A percentile compares a stretch with the other conserved stretches of the same genome.
Evolutionary conservation across 352 stramenopile genomes (phyloP).

Genomic region (Globisporangium nodosum): DNA sequence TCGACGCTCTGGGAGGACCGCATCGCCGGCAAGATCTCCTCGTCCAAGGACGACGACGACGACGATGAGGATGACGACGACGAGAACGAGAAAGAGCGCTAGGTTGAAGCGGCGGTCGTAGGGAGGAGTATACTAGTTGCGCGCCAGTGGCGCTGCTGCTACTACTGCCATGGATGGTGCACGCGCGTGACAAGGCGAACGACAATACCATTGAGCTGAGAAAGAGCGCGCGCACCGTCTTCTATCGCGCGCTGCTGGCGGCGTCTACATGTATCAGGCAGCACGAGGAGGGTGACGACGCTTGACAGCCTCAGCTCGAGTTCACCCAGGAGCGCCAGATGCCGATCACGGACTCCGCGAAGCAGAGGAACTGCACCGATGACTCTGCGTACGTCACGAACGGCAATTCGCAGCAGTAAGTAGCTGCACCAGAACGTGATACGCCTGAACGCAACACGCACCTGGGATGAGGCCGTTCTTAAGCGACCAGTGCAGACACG

Average conservation of each 20-base stretch:
- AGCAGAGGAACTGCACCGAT: conserved; percentile 67
- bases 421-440: neutral
- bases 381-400: conserved; percentile 35
- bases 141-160: no score
- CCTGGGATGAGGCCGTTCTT: conserved; percentile 63
- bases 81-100: neutral
- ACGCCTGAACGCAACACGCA: conserved; percentile 11
- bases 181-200: no score
- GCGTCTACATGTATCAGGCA: neutral
- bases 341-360: conserved; percentile 53
- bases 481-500: conserved; percentile 79
- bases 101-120: no score
- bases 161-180: no score
- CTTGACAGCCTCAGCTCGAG: conserved; percentile 14
- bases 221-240: no score
- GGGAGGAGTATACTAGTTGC: no score
- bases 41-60: conserved; percentile 6
- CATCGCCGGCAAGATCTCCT: conserved; percentile 37
- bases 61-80: conserved; percentile 4
- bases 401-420: neutral
- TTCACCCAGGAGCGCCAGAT: conserved; percentile 76
- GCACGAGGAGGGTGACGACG: neutral
- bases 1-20: conserved; percentile 27
- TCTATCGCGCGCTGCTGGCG: no score
- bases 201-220: no score